These are phyloP conservation scores for Botryotinia narcissicola DNA, from an alignment of 2,329 filamentous ascomycete genomes.

Conservation along the genomic window DNA sequence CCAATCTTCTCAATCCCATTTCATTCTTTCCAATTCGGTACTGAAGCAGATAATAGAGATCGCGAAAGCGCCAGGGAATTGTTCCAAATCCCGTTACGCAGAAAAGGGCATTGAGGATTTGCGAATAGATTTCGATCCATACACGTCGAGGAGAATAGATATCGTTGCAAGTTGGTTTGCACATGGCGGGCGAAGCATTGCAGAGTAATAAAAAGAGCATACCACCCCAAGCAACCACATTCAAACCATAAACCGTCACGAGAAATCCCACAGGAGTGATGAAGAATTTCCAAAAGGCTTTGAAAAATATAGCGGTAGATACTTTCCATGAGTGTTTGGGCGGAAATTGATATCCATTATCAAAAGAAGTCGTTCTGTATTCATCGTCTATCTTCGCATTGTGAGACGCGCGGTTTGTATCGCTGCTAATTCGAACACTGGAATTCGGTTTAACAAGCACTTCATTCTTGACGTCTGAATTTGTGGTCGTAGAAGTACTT, in stretches of 20 bases:
- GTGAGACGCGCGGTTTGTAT: slow-evolving; percentile 28
- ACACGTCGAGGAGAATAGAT: slow-evolving; percentile 73
- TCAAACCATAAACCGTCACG: slow-evolving; percentile 75
- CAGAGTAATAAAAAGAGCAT: slow-evolving; percentile 86
- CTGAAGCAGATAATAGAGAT: slow-evolving; percentile 69
- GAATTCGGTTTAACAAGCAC: neutral
- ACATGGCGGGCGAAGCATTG: slow-evolving; percentile 73
- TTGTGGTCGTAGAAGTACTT: neutral
- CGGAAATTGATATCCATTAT: slow-evolving; percentile 66
- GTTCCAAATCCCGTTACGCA: slow-evolving; percentile 84
- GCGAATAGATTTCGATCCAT: slow-evolving; percentile 83
- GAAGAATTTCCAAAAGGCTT: slow-evolving; percentile 69
- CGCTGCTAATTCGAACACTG: slow-evolving; percentile 24
- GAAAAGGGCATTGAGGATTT: slow-evolving; percentile 81
- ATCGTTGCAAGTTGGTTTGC: slow-evolving; percentile 65
- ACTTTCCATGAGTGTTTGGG: slow-evolving; percentile 59
- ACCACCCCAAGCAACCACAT: slow-evolving; percentile 83
- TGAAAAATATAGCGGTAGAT: slow-evolving; percentile 55
- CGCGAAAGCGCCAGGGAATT: slow-evolving; percentile 79
- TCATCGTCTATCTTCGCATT: slow-evolving; percentile 22
- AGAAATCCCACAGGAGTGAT: slow-evolving; percentile 73
- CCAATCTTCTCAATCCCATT: slow-evolving; percentile 63
- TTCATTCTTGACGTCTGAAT: neutral
- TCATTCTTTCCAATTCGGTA: slow-evolving; percentile 57
- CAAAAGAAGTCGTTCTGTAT: slow-evolving; percentile 44